Percentiles rank a stretch among this genome's conserved stretches.
Evolutionary conservation across 768 basidiomycete species (phyloP).

Genomic region (Hypholoma fasciculare): DNA sequence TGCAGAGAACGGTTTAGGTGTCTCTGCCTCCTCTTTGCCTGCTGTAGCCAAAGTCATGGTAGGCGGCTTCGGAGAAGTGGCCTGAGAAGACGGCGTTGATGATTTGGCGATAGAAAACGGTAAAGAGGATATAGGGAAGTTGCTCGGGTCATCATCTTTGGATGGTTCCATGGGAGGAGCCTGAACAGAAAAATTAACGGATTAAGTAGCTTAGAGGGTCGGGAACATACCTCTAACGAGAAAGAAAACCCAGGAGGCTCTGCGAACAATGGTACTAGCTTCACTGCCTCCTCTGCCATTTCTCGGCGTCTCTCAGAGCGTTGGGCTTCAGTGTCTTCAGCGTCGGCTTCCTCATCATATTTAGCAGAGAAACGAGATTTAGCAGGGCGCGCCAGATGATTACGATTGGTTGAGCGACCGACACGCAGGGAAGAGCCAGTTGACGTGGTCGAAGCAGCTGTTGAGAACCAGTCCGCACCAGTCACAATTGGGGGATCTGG

Average conservation of each 20-base stretch:
- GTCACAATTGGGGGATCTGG: conserved; percentile 16
- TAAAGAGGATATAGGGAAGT: conserved; percentile 63
- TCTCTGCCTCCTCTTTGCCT: background rate
- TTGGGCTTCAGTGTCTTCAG: conserved; percentile 42
- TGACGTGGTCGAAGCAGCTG: conserved; percentile 26
- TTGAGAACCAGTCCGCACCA: conserved; percentile 33
- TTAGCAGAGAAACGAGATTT: conserved; percentile 68
- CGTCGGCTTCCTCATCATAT: conserved; percentile 50
- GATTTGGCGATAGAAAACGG: conserved; percentile 65
- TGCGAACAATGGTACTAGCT: conserved; percentile 56
- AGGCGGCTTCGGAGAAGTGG: background rate
- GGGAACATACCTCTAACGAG: conserved; percentile 40
- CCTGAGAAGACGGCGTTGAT: background rate
- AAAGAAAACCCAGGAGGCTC: conserved; percentile 68
- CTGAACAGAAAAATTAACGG: conserved; percentile 21
- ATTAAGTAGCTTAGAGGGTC: background rate
- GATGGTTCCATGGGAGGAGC: conserved; percentile 28
- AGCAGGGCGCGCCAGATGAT: conserved; percentile 56
- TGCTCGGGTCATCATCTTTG: conserved; percentile 46
- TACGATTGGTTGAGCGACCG: conserved; percentile 59
- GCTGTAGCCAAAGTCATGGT: background rate
- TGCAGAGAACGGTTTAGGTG: background rate
- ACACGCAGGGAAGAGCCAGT: conserved; percentile 62
- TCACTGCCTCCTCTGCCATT: conserved; percentile 54
- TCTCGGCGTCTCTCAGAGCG: conserved; percentile 43